Percentiles rank a stretch among this genome's conserved stretches.
Evolutionary conservation across 768 basidiomycete species (phyloP).

Genomic region (Termitomyces sp.): DNA sequence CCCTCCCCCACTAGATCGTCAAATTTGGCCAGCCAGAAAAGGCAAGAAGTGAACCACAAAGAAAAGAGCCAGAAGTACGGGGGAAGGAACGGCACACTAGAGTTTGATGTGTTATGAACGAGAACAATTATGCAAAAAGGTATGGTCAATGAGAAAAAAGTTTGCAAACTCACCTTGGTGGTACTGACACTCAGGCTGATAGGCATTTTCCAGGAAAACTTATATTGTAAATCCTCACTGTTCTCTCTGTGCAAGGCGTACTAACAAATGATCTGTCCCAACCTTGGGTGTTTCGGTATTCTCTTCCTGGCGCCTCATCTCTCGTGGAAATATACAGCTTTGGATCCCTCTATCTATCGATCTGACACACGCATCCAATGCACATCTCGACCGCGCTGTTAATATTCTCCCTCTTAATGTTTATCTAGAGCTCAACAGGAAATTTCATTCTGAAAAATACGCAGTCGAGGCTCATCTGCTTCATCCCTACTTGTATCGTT

Average conservation of each 20-base stretch:
- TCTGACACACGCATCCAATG: background rate
- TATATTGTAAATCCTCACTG: conserved; percentile 7
- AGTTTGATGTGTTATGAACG: too few relatives aligned
- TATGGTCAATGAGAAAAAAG: too few relatives aligned
- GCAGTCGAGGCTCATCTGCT: background rate
- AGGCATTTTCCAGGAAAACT: background rate
- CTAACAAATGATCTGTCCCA: background rate
- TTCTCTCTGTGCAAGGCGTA: background rate
- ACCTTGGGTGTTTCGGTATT: background rate
- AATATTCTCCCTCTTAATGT: background rate
- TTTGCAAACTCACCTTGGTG: too few relatives aligned
- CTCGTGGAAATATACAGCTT: background rate
- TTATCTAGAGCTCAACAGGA: background rate
- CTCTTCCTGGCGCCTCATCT: background rate
- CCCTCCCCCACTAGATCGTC: too few relatives aligned
- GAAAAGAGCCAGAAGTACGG: too few relatives aligned
- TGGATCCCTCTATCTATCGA: background rate
- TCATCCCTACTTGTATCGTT: background rate
- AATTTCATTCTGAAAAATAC: background rate
- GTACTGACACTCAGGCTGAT: too few relatives aligned
- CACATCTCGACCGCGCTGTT: background rate
- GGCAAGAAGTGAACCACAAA: too few relatives aligned
- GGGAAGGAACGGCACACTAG: too few relatives aligned
- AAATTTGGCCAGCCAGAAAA: too few relatives aligned
- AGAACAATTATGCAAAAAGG: too few relatives aligned